Conservation (phyloP, 352 stramenopile species). For the Phytophthora parvispora region DNA sequence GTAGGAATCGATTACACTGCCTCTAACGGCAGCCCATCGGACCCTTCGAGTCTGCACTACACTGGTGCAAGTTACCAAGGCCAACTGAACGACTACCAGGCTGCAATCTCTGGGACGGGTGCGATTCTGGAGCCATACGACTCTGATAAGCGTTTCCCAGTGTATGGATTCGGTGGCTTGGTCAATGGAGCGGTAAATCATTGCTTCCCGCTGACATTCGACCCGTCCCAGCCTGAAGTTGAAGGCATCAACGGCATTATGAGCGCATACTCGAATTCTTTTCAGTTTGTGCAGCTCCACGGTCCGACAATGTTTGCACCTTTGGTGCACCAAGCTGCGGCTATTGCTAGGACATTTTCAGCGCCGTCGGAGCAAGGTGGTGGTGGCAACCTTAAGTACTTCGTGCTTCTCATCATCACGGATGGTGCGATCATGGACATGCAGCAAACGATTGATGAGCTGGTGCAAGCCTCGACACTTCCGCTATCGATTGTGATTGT, state of each 20-base stretch:
- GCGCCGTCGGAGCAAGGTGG: conserved; percentile 24
- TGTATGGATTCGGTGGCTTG: conserved; percentile 85
- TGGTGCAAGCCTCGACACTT: conserved; percentile 72
- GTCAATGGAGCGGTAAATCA: conserved; percentile 73
- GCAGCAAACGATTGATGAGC: conserved; percentile 73
- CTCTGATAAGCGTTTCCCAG: conserved; percentile 76
- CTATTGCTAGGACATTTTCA: conserved; percentile 70
- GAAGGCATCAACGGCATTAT: conserved; percentile 74
- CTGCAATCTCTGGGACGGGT: conserved; percentile 73
- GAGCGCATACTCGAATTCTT: conserved; percentile 68
- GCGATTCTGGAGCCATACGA: conserved; percentile 84
- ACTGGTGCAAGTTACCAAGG: conserved; percentile 59
- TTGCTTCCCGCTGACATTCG: conserved; percentile 81
- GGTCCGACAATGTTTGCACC: conserved; percentile 87
- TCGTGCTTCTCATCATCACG: conserved; percentile 80
- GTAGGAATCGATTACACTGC: conserved; percentile 89
- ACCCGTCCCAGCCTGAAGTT: conserved; percentile 68
- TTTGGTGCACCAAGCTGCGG: conserved; percentile 69
- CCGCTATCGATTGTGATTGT: conserved; percentile 88
- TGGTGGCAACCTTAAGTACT: conserved; percentile 74
- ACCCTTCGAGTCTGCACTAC: conserved; percentile 73
- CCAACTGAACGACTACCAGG: conserved; percentile 84
- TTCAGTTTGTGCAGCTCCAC: conserved; percentile 74
- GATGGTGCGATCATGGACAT: conserved; percentile 86
- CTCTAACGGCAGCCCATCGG: conserved; percentile 58